Base-by-base conservation (phyloP, 2,329 filamentous ascomycete genomes). In the Knufia fluminis region DNA sequence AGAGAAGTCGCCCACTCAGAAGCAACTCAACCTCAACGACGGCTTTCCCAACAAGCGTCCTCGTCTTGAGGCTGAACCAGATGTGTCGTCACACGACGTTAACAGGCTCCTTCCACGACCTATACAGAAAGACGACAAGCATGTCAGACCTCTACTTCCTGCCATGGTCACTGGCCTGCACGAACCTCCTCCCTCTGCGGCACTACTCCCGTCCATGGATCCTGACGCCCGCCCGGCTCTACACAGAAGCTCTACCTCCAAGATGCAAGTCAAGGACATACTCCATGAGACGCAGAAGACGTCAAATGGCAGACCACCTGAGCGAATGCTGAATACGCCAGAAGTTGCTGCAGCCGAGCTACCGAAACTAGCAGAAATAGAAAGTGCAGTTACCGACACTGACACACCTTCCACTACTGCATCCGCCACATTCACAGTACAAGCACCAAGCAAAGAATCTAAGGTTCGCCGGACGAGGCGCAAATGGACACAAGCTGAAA, bases 401-500 rank as follows among this genome's bases (percentile, higher is more conserved):
- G 46, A 49, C 26, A 42, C 39, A 9, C 26, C 46, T 4, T 41
- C 46, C 8, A 48, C 46, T 19, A 35, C 38, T 7, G 16, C 38
- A 6, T 49, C 46, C 12, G 8, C 26, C 8, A 22, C 33, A 17
- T 35, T 20, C 8, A 14, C 45, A 17, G 14, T 32, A 22, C 2
- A 67, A 64, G 50, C 59, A 65, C 50, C 59, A 59, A 23, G 42
- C 43, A 52, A 54, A 35, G 55, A 56, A 16, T 61, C 61, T 28
- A 68, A 70, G 44, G 69, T 71, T 38, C 66, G 71, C 40, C 79
- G 76, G 48, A 76, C 72, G 53, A 50, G 71, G 12, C 63, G 68
- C 49, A 71, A 65, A 55, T 83, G 80, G 80, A 75, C 75, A 1
- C 74, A 80, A n/a, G 68, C 78, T 54, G 80, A 83, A 61, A 82